phyloP scores from a whole-genome alignment of 352 stramenopile genomes.

The Elongisporangium prolatum region DNA sequence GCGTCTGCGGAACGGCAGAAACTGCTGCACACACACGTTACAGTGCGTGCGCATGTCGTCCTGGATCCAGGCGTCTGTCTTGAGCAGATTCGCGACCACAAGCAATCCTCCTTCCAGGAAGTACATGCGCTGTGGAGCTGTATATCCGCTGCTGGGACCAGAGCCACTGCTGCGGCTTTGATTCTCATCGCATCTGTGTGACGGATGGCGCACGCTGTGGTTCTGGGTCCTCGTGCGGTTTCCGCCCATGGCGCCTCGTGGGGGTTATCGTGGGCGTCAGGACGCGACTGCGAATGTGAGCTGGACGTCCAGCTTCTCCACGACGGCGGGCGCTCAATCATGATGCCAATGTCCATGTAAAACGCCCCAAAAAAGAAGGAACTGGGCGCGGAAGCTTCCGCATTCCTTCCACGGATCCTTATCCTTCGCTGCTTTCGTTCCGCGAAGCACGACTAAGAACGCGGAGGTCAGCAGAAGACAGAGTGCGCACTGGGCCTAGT shows the following conservation, averaged over 20 bases:
- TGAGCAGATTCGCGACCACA: slow-evolving; percentile 63
- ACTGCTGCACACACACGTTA: slow-evolving; percentile 80
- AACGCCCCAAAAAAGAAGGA: background rate
- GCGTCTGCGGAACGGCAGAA: slow-evolving; percentile 67
- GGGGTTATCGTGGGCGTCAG: background rate
- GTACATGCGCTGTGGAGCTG: slow-evolving; percentile 56
- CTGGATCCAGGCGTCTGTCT: slow-evolving; percentile 62
- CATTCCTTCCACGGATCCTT: background rate
- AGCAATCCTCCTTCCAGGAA: slow-evolving; percentile 70
- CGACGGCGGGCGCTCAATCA: background rate
- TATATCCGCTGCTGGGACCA: background rate
- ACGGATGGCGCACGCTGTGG: background rate
- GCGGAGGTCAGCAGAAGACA: background rate
- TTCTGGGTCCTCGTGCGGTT: background rate
- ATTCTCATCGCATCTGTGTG: background rate
- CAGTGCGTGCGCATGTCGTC: slow-evolving; percentile 71
- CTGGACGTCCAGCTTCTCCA: background rate
- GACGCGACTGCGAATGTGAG: background rate
- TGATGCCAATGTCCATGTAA: background rate
- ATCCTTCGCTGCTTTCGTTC: background rate
- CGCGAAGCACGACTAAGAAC: background rate
- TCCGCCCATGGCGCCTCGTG: background rate
- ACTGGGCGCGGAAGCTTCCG: background rate
- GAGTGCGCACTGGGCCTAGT: background rate
- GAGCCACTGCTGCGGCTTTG: background rate